Evolutionary conservation across 1,284 basidiomycete species (phyloP).

Genomic region (Sutorius eximius): DNA sequence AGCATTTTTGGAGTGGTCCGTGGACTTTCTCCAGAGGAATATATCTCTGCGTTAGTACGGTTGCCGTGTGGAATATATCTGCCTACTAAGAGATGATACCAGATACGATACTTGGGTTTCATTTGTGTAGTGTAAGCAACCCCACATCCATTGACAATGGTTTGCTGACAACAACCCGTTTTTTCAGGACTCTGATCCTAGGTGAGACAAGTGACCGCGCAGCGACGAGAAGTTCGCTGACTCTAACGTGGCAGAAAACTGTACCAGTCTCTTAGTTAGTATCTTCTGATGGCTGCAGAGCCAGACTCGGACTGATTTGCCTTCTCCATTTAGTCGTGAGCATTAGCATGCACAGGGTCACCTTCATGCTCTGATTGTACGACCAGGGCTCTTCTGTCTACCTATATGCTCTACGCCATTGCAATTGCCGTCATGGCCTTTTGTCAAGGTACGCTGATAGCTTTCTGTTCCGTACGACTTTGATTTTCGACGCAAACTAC

Average conservation of each 20-base stretch:
- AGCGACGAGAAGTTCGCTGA: background rate
- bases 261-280: constrained; percentile 6
- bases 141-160: background rate
- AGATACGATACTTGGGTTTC: constrained; percentile 25
- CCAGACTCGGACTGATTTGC: background rate
- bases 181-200: constrained; percentile 2
- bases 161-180: background rate
- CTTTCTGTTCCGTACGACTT: background rate
- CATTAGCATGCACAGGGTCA: background rate
- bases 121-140: constrained; percentile 11
- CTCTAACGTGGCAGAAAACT: background rate
- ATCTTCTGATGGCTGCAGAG: background rate
- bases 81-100: background rate
- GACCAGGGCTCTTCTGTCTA: background rate
- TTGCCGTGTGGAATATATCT: background rate
- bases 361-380: background rate
- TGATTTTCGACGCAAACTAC: background rate
- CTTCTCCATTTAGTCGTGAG: constrained; percentile 11
- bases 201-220: constrained; percentile 3
- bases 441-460: constrained; percentile 11
- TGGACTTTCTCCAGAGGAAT: constrained; percentile 15
- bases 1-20: constrained; percentile 12
- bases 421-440: background rate
- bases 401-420: constrained; percentile 1
- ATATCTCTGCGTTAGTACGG: constrained; percentile 12